Base-by-base conservation (phyloP, 148 eudicot species). In the Silene latifolia region DNA sequence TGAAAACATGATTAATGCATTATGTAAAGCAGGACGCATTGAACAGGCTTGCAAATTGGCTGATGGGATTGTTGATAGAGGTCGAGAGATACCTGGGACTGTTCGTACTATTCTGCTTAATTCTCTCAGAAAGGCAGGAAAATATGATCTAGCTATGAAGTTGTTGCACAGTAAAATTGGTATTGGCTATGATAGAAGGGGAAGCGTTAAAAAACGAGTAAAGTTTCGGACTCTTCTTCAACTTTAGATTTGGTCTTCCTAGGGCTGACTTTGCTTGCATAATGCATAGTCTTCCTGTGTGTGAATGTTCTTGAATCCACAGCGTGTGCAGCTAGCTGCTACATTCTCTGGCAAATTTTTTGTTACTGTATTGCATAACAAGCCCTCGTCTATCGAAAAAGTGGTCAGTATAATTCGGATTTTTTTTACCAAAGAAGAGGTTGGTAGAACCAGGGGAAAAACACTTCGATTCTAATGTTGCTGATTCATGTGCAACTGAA, bases 141-240 rank as follows among this genome's bases (percentile, higher is more conserved):
- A 90, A 67, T 82, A 84, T 7, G 96, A 92, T 71, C 73, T 95
- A 82, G 96, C 98, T 23, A 83, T 95, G 88, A 95, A 92, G 78
- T 78, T 95, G 88, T 81, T 92, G 96, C 98, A 92, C 74, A 90
- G 97, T 77, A 95, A 95, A 85, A 88, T 92, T 82, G 99, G 97
- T 42, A 89, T 95, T 66, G 99, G 99, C 18, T 95, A 92, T 82
- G 94, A 95, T 81, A 88, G 97, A 82, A 72, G 76, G 82, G 91
- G 96, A 47, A 95, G 96, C 76, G 78, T 95, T 72, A 95, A 92
- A 80, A 87, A 84, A 75, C 78, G 98, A 71, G 97, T 95, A 20
- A 92, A 90, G 76, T 95, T 92, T 74, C 83, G 83, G 66, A 81
- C 75, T 72, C 87, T 95, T 53, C 78, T 95, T 56, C 80, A 86